Base-by-base conservation (phyloP, 768 basidiomycete species). In the Suillus bovinus region DNA sequence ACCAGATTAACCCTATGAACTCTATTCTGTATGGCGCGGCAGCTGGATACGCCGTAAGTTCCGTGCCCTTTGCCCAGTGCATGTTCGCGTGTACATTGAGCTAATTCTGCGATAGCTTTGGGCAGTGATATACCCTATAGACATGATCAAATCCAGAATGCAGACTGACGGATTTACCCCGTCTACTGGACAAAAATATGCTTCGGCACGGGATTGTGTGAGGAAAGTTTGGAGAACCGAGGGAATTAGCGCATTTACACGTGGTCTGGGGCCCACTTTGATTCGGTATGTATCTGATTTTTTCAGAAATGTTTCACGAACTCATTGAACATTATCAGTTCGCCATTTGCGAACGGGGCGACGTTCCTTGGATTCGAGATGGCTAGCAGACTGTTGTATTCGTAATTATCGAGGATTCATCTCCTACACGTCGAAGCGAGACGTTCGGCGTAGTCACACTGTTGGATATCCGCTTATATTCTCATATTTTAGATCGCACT, bases 281-380 rank as follows among this genome's bases (percentile, higher is more conserved):
- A 93, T 98, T 71, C 83, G 95, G 93, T 90, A 63, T 60, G 84
- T 79, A 61, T 47, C 61, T n/a, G 27, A 58, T 55, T 17, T 13
- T n/a, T 61, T 60, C 44, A 27, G 59, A 63, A 27, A 54, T 27
- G 20, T 63, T 38, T 60, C 54, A 5, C 16, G 22, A 54, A 63
- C n/a, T 72, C 42, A 53, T 8, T n/a, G 27, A n/a, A n/a, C 50
- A 64, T 62, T 1, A 49, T 20, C 59, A 95, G 93, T 69, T 95
- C 93, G 3, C 96, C 95, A 1, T 96, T 97, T 69, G 96, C 96
- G 13, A 99, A 98, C 68, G 96, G 95, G 22, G 94, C 94, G 1
- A 99, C 96, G 0, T 99, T 98, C 83, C 85, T 96, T 61, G 95
- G 93, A 1, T 98, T 95, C 70, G 96, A 99, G 80, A 82, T 98